phyloP scores from a whole-genome alignment of 495 filamentous ascomycete genomes.

The Tuber brumale region DNA sequence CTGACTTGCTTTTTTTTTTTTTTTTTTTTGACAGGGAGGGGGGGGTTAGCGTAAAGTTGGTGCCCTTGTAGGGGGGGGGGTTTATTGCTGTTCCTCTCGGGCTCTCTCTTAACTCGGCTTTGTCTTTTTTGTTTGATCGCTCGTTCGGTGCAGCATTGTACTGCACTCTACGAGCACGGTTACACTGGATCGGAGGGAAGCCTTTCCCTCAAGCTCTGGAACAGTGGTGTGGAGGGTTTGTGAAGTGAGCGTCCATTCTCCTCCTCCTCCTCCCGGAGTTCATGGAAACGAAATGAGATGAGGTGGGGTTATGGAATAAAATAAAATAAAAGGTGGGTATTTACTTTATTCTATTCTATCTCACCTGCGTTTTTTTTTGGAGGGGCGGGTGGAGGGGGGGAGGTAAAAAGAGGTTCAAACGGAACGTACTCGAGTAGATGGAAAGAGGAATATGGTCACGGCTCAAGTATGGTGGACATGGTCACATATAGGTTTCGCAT shows the following conservation, averaged over 20 bases:
- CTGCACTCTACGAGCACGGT: neutral
- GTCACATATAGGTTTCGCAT: slow-evolving; percentile 2
- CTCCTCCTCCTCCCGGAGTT: neutral
- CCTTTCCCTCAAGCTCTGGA: neutral
- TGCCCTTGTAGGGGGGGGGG: neutral
- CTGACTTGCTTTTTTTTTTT: neutral
- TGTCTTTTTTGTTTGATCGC: neutral
- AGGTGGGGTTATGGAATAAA: neutral
- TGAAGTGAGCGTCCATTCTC: neutral
- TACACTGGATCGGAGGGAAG: neutral
- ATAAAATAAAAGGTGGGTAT: slow-evolving; percentile 2
- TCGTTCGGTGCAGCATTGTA: neutral
- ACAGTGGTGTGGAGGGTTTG: neutral
- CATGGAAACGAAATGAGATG: neutral
- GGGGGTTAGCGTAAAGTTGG: neutral
- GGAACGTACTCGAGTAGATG: too few species aligned
- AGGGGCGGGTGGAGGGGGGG: neutral
- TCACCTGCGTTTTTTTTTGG: neutral
- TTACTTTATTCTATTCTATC: neutral
- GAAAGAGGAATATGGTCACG: neutral
- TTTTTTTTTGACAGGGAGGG: neutral
- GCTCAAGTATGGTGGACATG: neutral
- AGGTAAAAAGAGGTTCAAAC: neutral
- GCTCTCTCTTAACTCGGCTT: neutral
- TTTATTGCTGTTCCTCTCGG: neutral